Base-by-base conservation (phyloP, 257 asterid genomes). In the Solanum microdontum region DNA sequence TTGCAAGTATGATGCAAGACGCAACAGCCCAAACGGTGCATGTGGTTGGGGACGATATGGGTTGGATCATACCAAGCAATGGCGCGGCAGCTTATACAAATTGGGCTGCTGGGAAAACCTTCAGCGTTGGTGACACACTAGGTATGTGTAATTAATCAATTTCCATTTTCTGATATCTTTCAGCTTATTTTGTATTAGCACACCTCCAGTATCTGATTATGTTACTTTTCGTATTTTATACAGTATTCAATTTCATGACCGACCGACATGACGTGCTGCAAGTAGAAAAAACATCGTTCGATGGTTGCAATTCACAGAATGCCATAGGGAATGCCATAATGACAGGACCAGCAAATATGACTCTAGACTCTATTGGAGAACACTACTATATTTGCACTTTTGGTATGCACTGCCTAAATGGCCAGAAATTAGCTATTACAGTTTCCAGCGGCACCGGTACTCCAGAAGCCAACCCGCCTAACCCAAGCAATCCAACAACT, bases 91-190 rank as follows among this genome's bases (percentile, higher is more conserved):
- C 89, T 6, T 91, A 92, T 80, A 7, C 86, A 32, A 89, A 84
- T 4, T 93, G 93, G 95, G 92, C 88, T 72, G 55, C 93, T 0
- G 83, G 74, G n/a, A 88, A 86, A 86, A 90, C 85, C 0, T 93
- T 93, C 92, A 21, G 24, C 11, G 87, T 92, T 21, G 93, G 93
- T 3, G 94, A 92, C 73, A 87, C 43, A 45, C 69, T 93, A 84
- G 92, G 92, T 93, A 75, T 17, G 2, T 30, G 32, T 0, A 11
- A 3, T 32, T 15, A 23, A 40, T 43, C 33, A 23, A 19, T 26
- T 69, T 87, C 23, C 64, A 55, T 55, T 55, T 55, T 55, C 10
- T 55, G 64, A 8, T 33, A 86, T 32, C 36, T 4, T 23, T 37
- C 62, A 87, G 11, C 13, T 55, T 55, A 55, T 17, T 55, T 55